Base-by-base conservation (phyloP, 164 flowering plant species). In the Kalanchoe fedtschenkoi region DNA sequence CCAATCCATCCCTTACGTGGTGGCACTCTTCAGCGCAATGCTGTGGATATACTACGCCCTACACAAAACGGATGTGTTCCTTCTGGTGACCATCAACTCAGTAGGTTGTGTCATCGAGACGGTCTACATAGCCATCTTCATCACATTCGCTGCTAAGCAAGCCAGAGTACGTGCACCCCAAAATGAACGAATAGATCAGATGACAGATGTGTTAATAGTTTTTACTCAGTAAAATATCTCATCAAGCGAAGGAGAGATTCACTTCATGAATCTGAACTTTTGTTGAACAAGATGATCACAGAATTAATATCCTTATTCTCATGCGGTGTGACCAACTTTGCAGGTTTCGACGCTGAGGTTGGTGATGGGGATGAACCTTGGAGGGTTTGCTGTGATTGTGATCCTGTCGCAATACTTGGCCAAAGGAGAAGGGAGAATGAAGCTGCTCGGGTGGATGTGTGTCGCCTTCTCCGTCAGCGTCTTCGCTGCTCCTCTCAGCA, bases 1-100 rank as follows among this genome's bases (percentile, higher is more conserved):
- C 57, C 81, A 84, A 55, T 74, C 79, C 0, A n/a, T 81, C 11
- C 89, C 89, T 4, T 84, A 81, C 26, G 71, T 81, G 61, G 77
- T 80, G 21, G 77, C 82, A 6, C 64, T 84, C 15, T 81, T 81
- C 60, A 81, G 86, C 55, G 70, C 83, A 58, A 81, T 74, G 84
- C 76, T 84, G 4, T 81, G 84, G 86, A 74, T 80, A 3, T 78
- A 78, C 75, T 83, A 83, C 34, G 88, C 83, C 34, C 63, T 78
- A 28, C 60, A 79, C 21, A 78, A 83, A 59, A 11, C 70, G 0
- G 64, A 70, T 60, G 74, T 71, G 11, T 59, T 60, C 44, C 78
- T 81, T 43, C 83, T 83, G 34, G 68, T 81, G 68, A 83, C 84
- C 58, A 74, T 81, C 44, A 83, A 83, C 72, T 51, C 78, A 1